Percentiles rank a stretch among this genome's conserved stretches.
phyloP scores from a whole-genome alignment of 805 yeast species.

The Wickerhamomyces queroliae region DNA sequence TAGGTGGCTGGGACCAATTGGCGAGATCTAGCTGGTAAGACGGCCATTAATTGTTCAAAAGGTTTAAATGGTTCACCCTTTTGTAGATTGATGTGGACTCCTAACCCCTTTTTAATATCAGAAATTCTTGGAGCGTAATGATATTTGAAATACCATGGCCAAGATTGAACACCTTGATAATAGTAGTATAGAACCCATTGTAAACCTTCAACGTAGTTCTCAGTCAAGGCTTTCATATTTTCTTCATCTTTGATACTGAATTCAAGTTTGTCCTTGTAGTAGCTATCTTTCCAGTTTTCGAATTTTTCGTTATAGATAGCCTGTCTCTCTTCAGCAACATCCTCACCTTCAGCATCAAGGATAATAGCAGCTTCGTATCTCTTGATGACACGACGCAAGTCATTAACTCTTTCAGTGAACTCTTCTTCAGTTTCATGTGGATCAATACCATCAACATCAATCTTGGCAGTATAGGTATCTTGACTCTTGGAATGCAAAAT shows the following conservation, averaged over 20 bases:
- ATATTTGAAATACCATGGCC: constrained; percentile 91
- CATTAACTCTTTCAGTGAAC: constrained; percentile 43
- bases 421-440: constrained; percentile 66
- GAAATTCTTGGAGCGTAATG: constrained; percentile 95
- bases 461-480: constrained; percentile 49
- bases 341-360: constrained; percentile 54
- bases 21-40: constrained; percentile 87
- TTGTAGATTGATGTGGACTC: constrained; percentile 56
- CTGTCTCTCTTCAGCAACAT: constrained; percentile 41
- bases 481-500: constrained; percentile 57
- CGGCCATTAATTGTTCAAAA: constrained; percentile 96
- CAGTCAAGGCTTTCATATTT: constrained; percentile 55
- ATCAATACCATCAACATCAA: constrained; percentile 71
- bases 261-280: constrained; percentile 75
- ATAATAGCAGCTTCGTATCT: constrained; percentile 56
- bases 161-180: constrained; percentile 85
- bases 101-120: constrained; percentile 71
- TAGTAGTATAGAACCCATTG: constrained; percentile 96
- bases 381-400: constrained; percentile 50
- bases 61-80: constrained; percentile 81
- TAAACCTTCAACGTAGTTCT: constrained; percentile 86
- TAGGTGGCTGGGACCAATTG: constrained; percentile 71
- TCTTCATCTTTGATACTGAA: constrained; percentile 56
- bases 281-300: constrained; percentile 75
- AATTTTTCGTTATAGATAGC: constrained; percentile 70